Conservation (phyloP, 1,284 basidiomycete genomes). For the Neonothopanus nambi region DNA sequence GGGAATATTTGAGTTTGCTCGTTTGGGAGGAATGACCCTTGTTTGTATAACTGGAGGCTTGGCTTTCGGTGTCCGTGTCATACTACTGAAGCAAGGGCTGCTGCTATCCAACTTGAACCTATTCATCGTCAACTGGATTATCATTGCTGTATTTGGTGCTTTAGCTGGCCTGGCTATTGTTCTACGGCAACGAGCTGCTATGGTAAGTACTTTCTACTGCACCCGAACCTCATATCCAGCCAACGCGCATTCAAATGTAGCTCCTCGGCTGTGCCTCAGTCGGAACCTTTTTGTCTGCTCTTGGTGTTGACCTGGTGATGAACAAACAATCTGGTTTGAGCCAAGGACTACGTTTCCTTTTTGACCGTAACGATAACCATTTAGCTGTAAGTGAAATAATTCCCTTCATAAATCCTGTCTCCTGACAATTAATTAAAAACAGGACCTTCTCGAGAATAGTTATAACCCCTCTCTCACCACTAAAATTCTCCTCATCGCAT, state of each 20-base stretch:
- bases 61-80: slow-evolving; percentile 55
- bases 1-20: slow-evolving; percentile 52
- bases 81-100: slow-evolving; percentile 49
- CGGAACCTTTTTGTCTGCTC: slow-evolving; percentile 57
- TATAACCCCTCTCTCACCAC: slow-evolving; percentile 49
- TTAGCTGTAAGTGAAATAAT: slow-evolving; percentile 42
- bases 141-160: slow-evolving; percentile 44
- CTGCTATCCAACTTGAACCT: slow-evolving; percentile 38
- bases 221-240: not conserved
- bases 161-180: slow-evolving; percentile 43
- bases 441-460: slow-evolving; percentile 47
- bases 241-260: slow-evolving; percentile 31
- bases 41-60: slow-evolving; percentile 54
- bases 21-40: slow-evolving; percentile 42
- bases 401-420: not conserved
- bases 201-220: slow-evolving; percentile 49
- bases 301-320: slow-evolving; percentile 57
- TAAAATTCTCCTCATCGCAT: slow-evolving; percentile 45
- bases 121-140: slow-evolving; percentile 54
- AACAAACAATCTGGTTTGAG: slow-evolving; percentile 63
- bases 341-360: slow-evolving; percentile 58
- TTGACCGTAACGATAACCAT: slow-evolving; percentile 62
- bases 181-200: slow-evolving; percentile 45
- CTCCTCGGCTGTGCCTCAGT: slow-evolving; percentile 52
- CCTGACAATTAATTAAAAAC: not conserved